phyloP scores from a whole-genome alignment of 2,329 filamentous ascomycete species.

The Colletotrichum lindemuthianum region DNA sequence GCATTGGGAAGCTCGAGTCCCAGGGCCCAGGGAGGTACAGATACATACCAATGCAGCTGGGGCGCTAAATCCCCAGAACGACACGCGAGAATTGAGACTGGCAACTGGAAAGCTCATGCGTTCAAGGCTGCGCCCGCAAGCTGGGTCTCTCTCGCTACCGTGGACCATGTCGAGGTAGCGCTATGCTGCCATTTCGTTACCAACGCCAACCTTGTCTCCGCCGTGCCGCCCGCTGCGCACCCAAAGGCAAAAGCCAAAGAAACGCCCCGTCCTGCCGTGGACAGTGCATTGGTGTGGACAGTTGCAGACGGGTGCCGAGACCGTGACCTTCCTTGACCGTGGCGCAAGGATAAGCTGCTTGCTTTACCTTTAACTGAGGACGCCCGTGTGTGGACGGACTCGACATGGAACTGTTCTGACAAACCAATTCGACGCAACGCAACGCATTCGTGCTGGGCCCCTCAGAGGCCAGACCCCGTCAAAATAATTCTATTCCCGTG shows the following conservation, averaged over 20 bases:
- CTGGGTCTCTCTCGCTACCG: slow-evolving; percentile 25
- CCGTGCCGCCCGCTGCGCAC: slow-evolving; percentile 32
- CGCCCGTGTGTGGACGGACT: slow-evolving; percentile 14
- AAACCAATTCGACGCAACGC: slow-evolving; percentile 26
- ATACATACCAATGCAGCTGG: not conserved
- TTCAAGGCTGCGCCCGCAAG: slow-evolving; percentile 30
- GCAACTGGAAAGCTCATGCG: slow-evolving; percentile 30
- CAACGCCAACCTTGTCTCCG: slow-evolving; percentile 28
- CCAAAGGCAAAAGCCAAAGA: slow-evolving; percentile 32
- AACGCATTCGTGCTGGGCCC: no score
- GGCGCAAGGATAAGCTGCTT: slow-evolving; percentile 29
- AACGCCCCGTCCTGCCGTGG: slow-evolving; percentile 26
- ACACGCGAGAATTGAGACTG: slow-evolving; percentile 27
- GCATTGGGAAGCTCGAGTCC: no score
- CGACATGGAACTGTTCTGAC: slow-evolving; percentile 22
- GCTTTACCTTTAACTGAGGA: slow-evolving; percentile 25
- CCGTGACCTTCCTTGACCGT: not conserved
- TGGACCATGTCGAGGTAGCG: slow-evolving; percentile 24
- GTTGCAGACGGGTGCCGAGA: slow-evolving; percentile 18
- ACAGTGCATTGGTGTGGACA: slow-evolving; percentile 13
- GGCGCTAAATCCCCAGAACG: not conserved
- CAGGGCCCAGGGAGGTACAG: not conserved
- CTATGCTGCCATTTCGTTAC: slow-evolving; percentile 11
- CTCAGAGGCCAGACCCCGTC: slow-evolving; percentile 17
- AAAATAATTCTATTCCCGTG: slow-evolving; percentile 32